These are phyloP conservation scores for Exophiala dermatitidis DNA, from an alignment of 2,329 filamentous ascomycete genomes.

Conservation along the genomic window DNA sequence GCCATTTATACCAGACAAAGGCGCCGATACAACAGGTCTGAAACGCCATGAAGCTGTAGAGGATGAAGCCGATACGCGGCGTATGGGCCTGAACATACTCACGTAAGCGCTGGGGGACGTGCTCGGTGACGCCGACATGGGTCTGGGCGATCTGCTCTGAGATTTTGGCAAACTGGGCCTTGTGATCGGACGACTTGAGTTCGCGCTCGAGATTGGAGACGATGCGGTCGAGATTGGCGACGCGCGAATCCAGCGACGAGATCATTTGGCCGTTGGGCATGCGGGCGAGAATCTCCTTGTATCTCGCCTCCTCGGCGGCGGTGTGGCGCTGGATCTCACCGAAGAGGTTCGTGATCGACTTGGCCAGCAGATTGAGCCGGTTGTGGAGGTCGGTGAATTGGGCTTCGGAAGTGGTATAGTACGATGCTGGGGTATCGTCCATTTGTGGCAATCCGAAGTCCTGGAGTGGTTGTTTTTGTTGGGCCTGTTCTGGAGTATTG, in stretches of 20 bases:
- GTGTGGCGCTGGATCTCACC: slow-evolving; percentile 48
- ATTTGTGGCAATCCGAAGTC: slow-evolving; percentile 30
- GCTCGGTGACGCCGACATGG: slow-evolving; percentile 46
- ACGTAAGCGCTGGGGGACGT: slow-evolving; percentile 38
- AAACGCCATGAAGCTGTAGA: slow-evolving; percentile 66
- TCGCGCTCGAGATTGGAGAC: slow-evolving; percentile 48
- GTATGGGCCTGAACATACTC: slow-evolving; percentile 29
- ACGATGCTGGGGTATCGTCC: slow-evolving; percentile 40
- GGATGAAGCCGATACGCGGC: slow-evolving; percentile 54
- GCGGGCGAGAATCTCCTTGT: slow-evolving; percentile 44
- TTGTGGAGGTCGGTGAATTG: slow-evolving; percentile 83
- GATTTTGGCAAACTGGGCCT: slow-evolving; percentile 47
- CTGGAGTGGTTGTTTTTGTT: slow-evolving; percentile 29
- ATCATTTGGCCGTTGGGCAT: slow-evolving; percentile 35
- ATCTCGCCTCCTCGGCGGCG: slow-evolving; percentile 46
- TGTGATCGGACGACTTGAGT: slow-evolving; percentile 44
- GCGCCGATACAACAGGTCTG: slow-evolving; percentile 63
- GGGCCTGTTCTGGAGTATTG: slow-evolving; percentile 30
- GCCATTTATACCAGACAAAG: slow-evolving; percentile 74
- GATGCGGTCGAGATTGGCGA: slow-evolving; percentile 49
- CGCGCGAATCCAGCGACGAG: slow-evolving; percentile 38
- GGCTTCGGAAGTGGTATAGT: slow-evolving; percentile 40
- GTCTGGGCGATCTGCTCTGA: slow-evolving; percentile 49
- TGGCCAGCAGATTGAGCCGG: slow-evolving; percentile 60
- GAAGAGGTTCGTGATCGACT: slow-evolving; percentile 51